Evolutionary conservation across 352 stramenopile genomes (phyloP).

Genomic region (Globisporangium radiosum): DNA sequence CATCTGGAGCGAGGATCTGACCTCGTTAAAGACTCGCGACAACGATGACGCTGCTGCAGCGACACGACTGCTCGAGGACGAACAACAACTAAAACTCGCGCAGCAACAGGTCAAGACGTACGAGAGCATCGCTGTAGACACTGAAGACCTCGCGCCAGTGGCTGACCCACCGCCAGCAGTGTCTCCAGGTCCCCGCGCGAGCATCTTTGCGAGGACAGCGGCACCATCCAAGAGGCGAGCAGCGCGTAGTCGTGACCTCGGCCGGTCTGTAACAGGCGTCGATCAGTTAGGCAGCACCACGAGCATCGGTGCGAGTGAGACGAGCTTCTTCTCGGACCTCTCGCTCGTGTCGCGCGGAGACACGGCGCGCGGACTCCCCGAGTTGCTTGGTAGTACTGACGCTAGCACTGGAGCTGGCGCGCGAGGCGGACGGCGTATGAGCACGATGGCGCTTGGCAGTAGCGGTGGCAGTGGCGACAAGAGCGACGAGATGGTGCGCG

Average conservation of each 20-base stretch:
- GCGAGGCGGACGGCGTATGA: neutral
- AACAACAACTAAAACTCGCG: neutral
- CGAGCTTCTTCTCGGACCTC: conserved; percentile 12
- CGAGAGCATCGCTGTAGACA: conserved; percentile 42
- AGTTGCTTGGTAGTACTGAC: conserved; percentile 3
- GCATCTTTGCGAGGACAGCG: conserved; percentile 12
- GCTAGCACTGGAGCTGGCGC: neutral
- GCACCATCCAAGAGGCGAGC: neutral
- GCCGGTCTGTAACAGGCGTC: neutral
- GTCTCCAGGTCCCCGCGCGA: conserved; percentile 3
- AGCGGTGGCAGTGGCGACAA: conserved; percentile 2
- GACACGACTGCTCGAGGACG: neutral
- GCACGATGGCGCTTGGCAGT: neutral
- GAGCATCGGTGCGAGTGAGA: conserved; percentile 11
- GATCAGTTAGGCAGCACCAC: conserved; percentile 1
- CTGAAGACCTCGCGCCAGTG: conserved; percentile 15
- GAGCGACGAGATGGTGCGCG: conserved; percentile 25
- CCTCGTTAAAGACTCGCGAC: neutral
- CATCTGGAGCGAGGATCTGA: too few species aligned
- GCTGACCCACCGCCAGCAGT: neutral
- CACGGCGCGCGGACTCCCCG: neutral
- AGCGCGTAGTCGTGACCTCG: neutral
- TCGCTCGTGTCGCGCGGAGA: neutral
- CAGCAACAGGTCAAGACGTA: conserved; percentile 24
- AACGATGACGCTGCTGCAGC: neutral